These are phyloP conservation scores for Sistotremastrum niveocremeum DNA, from an alignment of 768 basidiomycete genomes.

Conservation along the genomic window DNA sequence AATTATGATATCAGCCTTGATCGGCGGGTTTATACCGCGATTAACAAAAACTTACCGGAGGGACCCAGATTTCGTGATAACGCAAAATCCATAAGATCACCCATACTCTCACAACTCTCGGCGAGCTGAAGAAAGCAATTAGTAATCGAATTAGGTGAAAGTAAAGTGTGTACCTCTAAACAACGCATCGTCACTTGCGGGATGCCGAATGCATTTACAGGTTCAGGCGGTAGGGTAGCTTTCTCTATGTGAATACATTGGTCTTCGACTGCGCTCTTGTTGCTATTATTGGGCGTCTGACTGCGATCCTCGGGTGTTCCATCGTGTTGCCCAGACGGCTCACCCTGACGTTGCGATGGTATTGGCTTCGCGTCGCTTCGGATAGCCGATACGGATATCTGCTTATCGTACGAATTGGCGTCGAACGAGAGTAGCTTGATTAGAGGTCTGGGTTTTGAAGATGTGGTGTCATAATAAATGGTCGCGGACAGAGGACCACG, in stretches of 20 bases:
- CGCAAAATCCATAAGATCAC: conserved; percentile 59
- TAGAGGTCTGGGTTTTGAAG: conserved; percentile 19
- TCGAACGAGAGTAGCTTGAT: conserved; percentile 68
- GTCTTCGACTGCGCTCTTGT: neutral
- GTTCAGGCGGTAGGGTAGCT: conserved; percentile 64
- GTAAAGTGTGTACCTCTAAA: conserved; percentile 41
- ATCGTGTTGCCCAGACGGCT: conserved; percentile 7
- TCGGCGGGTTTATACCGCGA: neutral
- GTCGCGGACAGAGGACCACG: conserved; percentile 63
- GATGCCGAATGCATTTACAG: conserved; percentile 80
- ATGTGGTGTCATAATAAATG: conserved; percentile 22
- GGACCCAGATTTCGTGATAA: conserved; percentile 43
- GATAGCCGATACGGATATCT: conserved; percentile 39
- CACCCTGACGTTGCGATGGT: conserved; percentile 12
- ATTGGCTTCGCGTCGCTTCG: conserved; percentile 13
- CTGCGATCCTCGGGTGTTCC: conserved; percentile 15
- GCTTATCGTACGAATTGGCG: conserved; percentile 61
- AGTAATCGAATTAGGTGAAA: conserved; percentile 1
- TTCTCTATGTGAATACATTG: conserved; percentile 36
- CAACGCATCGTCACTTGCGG: conserved; percentile 84
- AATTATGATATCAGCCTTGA: too few relatives aligned
- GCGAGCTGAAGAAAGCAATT: conserved; percentile 37
- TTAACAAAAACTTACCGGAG: conserved; percentile 36
- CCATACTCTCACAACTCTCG: conserved; percentile 72
- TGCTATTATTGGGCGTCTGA: neutral